Evolutionary conservation across 108 stramenopile genomes (phyloP).

Genomic region (Nannochloropsis gaditana): DNA sequence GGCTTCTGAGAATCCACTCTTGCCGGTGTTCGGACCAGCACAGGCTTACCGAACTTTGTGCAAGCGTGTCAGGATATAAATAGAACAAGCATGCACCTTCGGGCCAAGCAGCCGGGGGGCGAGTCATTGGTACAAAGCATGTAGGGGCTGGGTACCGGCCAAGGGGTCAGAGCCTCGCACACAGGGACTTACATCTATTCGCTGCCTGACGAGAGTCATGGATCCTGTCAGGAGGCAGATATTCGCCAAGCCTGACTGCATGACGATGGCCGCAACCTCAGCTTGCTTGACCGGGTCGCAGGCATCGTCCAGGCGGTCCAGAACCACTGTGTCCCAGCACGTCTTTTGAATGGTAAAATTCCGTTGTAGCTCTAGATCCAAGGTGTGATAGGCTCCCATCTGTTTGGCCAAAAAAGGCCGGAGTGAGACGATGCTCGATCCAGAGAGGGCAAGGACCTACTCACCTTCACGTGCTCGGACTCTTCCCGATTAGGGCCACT

Average conservation of each 20-base stretch:
- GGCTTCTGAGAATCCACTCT: too few species aligned
- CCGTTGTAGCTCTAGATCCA: slow-evolving; percentile 76
- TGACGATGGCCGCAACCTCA: slow-evolving; percentile 85
- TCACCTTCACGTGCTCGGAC: slow-evolving; percentile 67
- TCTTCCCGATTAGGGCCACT: slow-evolving; percentile 70
- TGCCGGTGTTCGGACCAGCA: too few species aligned
- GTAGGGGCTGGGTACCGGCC: too few species aligned
- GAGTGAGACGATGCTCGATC: background rate
- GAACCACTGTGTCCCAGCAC: slow-evolving; percentile 86
- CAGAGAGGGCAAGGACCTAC: background rate
- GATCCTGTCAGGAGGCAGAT: slow-evolving; percentile 84
- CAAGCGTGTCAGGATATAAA: too few species aligned
- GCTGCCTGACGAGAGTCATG: slow-evolving; percentile 77
- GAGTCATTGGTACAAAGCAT: too few species aligned
- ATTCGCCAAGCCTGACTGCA: slow-evolving; percentile 81
- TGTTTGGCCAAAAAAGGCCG: slow-evolving; percentile 25
- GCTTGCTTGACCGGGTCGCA: slow-evolving; percentile 75
- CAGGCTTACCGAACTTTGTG: too few species aligned
- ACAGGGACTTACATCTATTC: slow-evolving; percentile 62
- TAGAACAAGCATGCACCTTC: too few species aligned
- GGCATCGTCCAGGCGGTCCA: slow-evolving; percentile 82
- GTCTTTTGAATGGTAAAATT: slow-evolving; percentile 82
- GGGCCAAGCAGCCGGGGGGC: too few species aligned
- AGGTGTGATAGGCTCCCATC: slow-evolving; percentile 88
- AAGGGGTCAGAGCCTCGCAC: background rate